Conservation (phyloP, 176 grass and related monocot genomes). For the Puya raimondii region DNA sequence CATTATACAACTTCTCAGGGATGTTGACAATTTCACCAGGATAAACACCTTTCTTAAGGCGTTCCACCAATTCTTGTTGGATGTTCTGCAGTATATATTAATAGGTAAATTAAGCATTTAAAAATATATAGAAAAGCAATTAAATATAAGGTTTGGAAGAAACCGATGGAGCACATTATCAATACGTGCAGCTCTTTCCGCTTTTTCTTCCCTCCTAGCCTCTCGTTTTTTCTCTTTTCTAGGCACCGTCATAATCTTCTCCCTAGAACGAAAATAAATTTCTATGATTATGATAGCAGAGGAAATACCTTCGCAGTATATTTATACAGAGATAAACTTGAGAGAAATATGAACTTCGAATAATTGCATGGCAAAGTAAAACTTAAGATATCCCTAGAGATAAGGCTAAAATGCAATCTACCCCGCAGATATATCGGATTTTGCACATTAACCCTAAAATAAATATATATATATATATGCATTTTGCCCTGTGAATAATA, state of each 20-base stretch:
- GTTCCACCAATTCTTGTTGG: constrained; percentile 81
- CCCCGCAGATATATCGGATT: too few relatives aligned
- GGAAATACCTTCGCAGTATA: neutral
- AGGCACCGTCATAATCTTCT: constrained; percentile 90
- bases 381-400: too few relatives aligned
- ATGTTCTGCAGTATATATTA: constrained; percentile 40
- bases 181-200: constrained; percentile 66
- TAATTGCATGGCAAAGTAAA: too few relatives aligned
- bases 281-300: neutral
- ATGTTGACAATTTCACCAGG: constrained; percentile 63
- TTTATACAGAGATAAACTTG: too few relatives aligned
- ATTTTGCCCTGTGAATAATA: too few relatives aligned
- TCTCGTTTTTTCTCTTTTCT: constrained; percentile 57
- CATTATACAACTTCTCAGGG: constrained; percentile 33
- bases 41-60: constrained; percentile 83
- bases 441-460: too few relatives aligned
- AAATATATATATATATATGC: too few relatives aligned
- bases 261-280: constrained; percentile 27
- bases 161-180: constrained; percentile 56
- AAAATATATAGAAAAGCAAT: neutral
- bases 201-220: constrained; percentile 64
- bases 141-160: neutral
- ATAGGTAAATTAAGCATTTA: neutral
- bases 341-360: too few relatives aligned
- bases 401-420: too few relatives aligned